Conservation (phyloP, 1,139 yeast species). For the Sugiyamaella xylanicola region DNA sequence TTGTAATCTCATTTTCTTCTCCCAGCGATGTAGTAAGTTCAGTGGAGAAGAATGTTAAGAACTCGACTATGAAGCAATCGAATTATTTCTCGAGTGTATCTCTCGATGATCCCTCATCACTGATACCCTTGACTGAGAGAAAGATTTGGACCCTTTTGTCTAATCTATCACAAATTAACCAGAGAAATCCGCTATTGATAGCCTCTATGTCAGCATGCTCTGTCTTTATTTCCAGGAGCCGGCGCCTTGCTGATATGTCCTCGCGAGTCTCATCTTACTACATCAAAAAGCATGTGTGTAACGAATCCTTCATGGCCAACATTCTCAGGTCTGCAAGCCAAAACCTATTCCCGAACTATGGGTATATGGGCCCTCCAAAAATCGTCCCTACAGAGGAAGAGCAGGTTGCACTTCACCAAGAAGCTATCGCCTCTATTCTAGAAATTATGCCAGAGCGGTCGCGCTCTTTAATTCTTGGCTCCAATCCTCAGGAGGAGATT, state of each 20-base stretch:
- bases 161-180: conserved; percentile 30
- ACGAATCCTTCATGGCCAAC: conserved; percentile 31
- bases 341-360: conserved; percentile 46
- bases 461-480: conserved; percentile 30
- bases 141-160: conserved; percentile 35
- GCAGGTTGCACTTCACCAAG: conserved; percentile 30
- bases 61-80: too few species aligned
- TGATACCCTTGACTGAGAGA: conserved; percentile 27
- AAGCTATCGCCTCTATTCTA: conserved; percentile 17
- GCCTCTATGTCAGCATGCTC: conserved; percentile 34
- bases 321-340: conserved; percentile 39
- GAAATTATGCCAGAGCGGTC: conserved; percentile 28
- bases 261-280: conserved; percentile 33
- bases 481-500: conserved; percentile 36
- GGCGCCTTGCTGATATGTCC: conserved; percentile 29
- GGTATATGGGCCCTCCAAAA: conserved; percentile 48
- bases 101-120: too few species aligned
- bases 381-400: conserved; percentile 36
- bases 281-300: conserved; percentile 28
- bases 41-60: background rate
- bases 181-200: conserved; percentile 38
- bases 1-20: conserved; percentile 28
- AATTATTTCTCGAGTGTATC: too few species aligned
- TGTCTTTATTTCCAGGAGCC: conserved; percentile 36
- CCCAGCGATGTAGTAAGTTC: conserved; percentile 17